These are phyloP conservation scores for Pelagophyceae sp. DNA, from an alignment of 352 stramenopile species.

Conservation along the genomic window DNA sequence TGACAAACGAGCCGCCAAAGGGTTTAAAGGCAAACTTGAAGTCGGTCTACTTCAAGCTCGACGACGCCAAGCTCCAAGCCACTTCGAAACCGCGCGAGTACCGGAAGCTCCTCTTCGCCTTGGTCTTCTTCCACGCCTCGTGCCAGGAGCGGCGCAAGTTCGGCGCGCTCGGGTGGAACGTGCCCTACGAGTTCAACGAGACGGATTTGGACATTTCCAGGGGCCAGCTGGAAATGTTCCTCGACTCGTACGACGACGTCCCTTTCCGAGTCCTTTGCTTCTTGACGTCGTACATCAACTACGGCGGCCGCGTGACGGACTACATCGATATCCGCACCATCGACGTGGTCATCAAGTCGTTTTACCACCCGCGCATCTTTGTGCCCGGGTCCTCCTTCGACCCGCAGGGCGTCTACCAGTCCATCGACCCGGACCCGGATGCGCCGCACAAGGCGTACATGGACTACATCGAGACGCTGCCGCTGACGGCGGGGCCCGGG, in stretches of 20 bases:
- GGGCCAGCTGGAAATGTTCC: constrained; percentile 74
- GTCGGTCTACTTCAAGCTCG: constrained; percentile 85
- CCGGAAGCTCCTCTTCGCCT: constrained; percentile 83
- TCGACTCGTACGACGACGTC: constrained; percentile 79
- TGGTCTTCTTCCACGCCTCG: constrained; percentile 67
- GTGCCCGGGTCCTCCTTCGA: constrained; percentile 50
- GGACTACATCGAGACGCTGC: constrained; percentile 80
- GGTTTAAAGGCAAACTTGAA: constrained; percentile 78
- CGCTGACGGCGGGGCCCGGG: constrained; percentile 72
- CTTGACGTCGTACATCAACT: constrained; percentile 86
- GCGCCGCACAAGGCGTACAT: constrained; percentile 66
- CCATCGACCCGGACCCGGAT: constrained; percentile 57
- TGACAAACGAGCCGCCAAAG: constrained; percentile 90
- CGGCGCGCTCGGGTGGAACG: constrained; percentile 87
- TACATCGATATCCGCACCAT: constrained; percentile 84
- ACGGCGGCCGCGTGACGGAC: constrained; percentile 81
- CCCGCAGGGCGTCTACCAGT: constrained; percentile 66
- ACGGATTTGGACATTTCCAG: constrained; percentile 86
- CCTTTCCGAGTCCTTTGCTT: constrained; percentile 71
- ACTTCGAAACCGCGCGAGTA: constrained; percentile 75
- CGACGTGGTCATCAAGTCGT: constrained; percentile 78
- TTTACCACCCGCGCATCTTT: constrained; percentile 72
- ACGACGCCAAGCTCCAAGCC: constrained; percentile 64
- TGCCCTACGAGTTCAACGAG: constrained; percentile 93
- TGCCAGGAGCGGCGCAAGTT: constrained; percentile 87